A percentile compares a stretch with the other conserved stretches of the same genome.
Evolutionary conservation across 2,329 filamentous ascomycete genomes (phyloP).

Genomic region (Verticillium nubilum): DNA sequence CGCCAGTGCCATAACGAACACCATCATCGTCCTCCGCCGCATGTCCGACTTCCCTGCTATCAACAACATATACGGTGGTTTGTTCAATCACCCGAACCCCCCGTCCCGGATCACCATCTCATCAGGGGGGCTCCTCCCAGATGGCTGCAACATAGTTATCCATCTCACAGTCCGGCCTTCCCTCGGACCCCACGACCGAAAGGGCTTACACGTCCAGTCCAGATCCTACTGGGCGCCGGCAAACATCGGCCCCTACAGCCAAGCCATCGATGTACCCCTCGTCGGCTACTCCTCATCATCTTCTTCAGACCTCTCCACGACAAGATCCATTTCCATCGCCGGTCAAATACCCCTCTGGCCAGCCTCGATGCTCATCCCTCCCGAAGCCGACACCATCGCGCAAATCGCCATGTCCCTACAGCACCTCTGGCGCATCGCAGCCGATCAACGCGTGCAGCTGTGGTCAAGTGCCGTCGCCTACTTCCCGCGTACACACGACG

Average conservation of each 20-base stretch:
- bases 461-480: constrained; percentile 76
- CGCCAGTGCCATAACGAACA: constrained; percentile 43
- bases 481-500: constrained; percentile 40
- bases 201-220: constrained; percentile 82
- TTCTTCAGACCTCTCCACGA: constrained; percentile 6
- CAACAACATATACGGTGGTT: constrained; percentile 68
- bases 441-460: constrained; percentile 64
- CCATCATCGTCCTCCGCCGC: constrained; percentile 64
- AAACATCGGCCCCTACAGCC: constrained; percentile 95
- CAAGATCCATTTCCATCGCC: constrained; percentile 59
- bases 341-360: constrained; percentile 90
- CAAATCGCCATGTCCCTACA: constrained; percentile 74
- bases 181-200: constrained; percentile 31
- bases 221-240: constrained; percentile 96
- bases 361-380: constrained; percentile 63
- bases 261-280: constrained; percentile 60
- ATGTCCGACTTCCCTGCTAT: constrained; percentile 76
- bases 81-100: constrained; percentile 75
- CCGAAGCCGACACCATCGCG: constrained; percentile 35
- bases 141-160: constrained; percentile 54
- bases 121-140: constrained; percentile 62
- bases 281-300: constrained; percentile 1
- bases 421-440: constrained; percentile 80
- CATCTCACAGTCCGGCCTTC: constrained; percentile 36
- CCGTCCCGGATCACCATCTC: constrained; percentile 81